phyloP scores from a whole-genome alignment of 169 alveolate species.

The Neospora caninum region DNA sequence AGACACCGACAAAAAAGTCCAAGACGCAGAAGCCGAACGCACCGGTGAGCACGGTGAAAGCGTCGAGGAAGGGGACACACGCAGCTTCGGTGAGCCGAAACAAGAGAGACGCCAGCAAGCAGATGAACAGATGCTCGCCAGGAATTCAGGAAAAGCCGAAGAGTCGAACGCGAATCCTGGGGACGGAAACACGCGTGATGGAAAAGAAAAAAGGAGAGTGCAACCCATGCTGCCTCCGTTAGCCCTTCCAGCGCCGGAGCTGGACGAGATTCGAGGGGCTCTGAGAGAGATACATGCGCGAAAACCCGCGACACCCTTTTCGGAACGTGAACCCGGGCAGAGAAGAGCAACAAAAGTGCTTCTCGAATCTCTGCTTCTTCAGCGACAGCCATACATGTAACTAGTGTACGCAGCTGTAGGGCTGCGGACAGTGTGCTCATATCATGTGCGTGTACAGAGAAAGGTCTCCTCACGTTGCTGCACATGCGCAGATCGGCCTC shows the following conservation, averaged over 20 bases:
- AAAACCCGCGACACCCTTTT: background rate
- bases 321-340: background rate
- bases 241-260: background rate
- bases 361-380: slow-evolving; percentile 2
- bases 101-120: too few species aligned
- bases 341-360: background rate
- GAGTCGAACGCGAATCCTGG: background rate
- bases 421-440: too few species aligned
- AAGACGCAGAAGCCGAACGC: background rate
- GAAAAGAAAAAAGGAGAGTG: too few species aligned
- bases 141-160: background rate
- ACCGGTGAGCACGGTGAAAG: background rate
- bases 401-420: too few species aligned
- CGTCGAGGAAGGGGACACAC: too few species aligned
- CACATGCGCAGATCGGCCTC: too few species aligned
- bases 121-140: background rate
- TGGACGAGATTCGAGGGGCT: background rate
- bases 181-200: too few species aligned
- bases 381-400: slow-evolving; percentile 6
- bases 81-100: too few species aligned
- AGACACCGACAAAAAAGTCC: background rate
- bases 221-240: background rate
- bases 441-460: too few species aligned
- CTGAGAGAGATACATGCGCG: background rate
- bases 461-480: too few species aligned